A percentile compares a stretch with the other conserved stretches of the same genome.
Conservation (phyloP, 768 basidiomycete species). For the Termitomyces sp. region DNA sequence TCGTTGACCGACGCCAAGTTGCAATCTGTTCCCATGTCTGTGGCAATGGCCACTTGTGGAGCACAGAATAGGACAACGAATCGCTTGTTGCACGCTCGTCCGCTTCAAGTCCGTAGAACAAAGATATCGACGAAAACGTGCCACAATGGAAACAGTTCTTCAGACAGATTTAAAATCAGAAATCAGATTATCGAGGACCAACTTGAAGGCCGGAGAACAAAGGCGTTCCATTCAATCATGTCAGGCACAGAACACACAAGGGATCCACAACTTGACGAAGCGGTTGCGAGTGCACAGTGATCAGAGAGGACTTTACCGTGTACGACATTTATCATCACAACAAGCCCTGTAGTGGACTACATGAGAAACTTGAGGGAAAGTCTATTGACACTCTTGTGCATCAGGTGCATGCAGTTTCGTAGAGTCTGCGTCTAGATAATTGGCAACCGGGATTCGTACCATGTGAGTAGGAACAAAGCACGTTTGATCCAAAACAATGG, state of each 20-base stretch:
- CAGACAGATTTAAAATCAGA: not conserved
- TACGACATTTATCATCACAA: too few species aligned
- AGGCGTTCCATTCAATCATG: not conserved
- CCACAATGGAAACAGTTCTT: not conserved
- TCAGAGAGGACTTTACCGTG: not conserved
- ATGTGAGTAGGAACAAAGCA: not conserved
- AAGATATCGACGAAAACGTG: not conserved
- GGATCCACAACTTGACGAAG: not conserved
- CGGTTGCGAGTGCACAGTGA: not conserved
- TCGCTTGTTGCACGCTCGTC: not conserved
- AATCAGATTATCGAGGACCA: not conserved
- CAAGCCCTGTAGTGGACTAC: not conserved
- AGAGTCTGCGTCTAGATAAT: not conserved
- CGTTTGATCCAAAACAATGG: not conserved
- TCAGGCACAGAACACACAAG: not conserved
- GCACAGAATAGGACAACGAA: not conserved
- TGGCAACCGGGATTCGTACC: not conserved
- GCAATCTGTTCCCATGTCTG: not conserved
- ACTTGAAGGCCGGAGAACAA: not conserved
- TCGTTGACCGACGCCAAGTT: not conserved
- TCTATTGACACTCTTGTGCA: not conserved
- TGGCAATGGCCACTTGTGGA: not conserved
- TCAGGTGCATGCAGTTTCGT: not conserved
- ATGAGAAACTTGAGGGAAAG: not conserved
- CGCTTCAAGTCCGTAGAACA: not conserved